Evolutionary conservation across 2,329 filamentous ascomycete species (phyloP).

Genomic region (Nemania sp.): DNA sequence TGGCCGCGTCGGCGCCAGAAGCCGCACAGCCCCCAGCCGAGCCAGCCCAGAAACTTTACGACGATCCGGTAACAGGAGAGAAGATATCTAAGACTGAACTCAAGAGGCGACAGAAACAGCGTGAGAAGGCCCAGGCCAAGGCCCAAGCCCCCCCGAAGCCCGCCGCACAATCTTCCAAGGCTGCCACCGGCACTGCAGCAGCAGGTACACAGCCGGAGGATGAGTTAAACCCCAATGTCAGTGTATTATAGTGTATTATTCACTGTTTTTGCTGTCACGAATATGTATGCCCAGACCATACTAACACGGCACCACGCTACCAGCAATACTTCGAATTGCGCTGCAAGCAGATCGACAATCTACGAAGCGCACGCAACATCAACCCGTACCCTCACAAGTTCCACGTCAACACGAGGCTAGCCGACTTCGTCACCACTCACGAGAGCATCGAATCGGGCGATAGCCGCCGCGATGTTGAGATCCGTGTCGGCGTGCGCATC

Average conservation of each 20-base stretch:
- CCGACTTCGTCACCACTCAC: slow-evolving; percentile 83
- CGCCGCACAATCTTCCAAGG: slow-evolving; percentile 65
- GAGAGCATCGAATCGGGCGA: slow-evolving; percentile 89
- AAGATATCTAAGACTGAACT: slow-evolving; percentile 85
- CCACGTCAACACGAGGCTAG: slow-evolving; percentile 84
- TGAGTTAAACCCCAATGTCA: slow-evolving; percentile 27
- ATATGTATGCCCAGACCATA: not conserved
- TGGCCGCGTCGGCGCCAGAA: slow-evolving; percentile 15
- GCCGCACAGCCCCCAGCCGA: slow-evolving; percentile 58
- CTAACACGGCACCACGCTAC: slow-evolving; percentile 15
- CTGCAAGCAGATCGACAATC: slow-evolving; percentile 81
- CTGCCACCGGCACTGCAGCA: slow-evolving; percentile 78
- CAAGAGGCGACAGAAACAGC: slow-evolving; percentile 95
- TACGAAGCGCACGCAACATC: slow-evolving; percentile 77
- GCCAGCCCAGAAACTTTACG: slow-evolving; percentile 74
- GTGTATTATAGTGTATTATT: not conserved
- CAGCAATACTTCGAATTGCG: slow-evolving; percentile 92
- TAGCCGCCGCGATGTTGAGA: slow-evolving; percentile 76
- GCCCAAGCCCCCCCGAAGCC: slow-evolving; percentile 55
- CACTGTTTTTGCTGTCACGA: not conserved
- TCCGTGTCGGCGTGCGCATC: slow-evolving; percentile 86
- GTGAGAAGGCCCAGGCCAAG: slow-evolving; percentile 68
- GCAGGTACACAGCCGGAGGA: slow-evolving; percentile 11
- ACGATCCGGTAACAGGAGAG: slow-evolving; percentile 95
- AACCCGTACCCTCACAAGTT: slow-evolving; percentile 88